A percentile compares a stretch with the other conserved stretches of the same genome.
These are phyloP conservation scores for Colletotrichum gigasporum DNA, from an alignment of 2,329 filamentous ascomycete species.

Conservation along the genomic window DNA sequence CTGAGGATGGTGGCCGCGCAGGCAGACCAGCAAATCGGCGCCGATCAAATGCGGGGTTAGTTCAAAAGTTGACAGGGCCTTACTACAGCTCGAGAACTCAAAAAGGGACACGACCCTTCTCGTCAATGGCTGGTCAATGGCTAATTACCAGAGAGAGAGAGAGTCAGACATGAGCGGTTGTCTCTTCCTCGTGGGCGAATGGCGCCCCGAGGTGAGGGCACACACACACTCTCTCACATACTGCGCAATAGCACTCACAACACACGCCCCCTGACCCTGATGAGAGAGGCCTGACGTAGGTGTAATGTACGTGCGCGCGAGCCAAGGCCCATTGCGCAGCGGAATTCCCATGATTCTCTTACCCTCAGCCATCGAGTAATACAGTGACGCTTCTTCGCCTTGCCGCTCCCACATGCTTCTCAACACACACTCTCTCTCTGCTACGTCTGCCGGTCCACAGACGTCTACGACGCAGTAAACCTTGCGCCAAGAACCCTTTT, in stretches of 20 bases:
- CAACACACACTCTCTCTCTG: too few relatives aligned
- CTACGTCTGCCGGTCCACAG: too few relatives aligned
- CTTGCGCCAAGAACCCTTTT: neutral
- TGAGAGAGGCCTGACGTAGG: constrained; percentile 26
- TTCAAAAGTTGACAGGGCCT: constrained; percentile 25
- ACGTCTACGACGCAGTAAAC: too few relatives aligned
- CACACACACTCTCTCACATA: too few relatives aligned
- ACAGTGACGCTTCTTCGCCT: too few relatives aligned
- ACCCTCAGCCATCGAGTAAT: constrained; percentile 33
- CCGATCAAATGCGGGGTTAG: constrained; percentile 29
- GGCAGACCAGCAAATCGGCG: constrained; percentile 17
- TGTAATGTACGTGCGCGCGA: constrained; percentile 8
- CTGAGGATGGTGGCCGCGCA: constrained; percentile 23
- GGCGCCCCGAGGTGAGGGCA: neutral
- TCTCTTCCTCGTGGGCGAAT: constrained; percentile 14
- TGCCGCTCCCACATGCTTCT: too few relatives aligned
- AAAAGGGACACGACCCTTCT: neutral
- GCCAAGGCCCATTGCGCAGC: constrained; percentile 1
- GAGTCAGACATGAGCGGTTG: neutral
- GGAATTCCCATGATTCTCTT: constrained; percentile 13
- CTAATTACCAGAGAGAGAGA: too few relatives aligned
- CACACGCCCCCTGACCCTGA: constrained; percentile 11
- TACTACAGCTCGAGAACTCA: constrained; percentile 24
- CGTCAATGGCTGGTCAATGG: neutral
- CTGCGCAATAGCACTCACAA: constrained; percentile 5